Percentiles rank a stretch among this genome's conserved stretches.
phyloP scores from a whole-genome alignment of 1,139 yeast genomes.

The Ogataea hybrid region DNA sequence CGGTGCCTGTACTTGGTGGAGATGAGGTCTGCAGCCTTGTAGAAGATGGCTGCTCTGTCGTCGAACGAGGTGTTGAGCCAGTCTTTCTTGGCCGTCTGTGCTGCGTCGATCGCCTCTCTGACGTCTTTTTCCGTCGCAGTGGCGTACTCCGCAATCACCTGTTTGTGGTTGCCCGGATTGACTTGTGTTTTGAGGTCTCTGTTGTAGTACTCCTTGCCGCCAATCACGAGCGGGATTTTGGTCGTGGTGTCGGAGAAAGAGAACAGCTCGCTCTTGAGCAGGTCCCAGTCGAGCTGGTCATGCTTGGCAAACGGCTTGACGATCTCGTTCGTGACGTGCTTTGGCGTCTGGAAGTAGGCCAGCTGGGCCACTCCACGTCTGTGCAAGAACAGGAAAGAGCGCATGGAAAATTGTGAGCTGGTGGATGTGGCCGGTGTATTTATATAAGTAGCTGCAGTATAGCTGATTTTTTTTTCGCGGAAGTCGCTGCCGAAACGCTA shows the following conservation, averaged over 20 bases:
- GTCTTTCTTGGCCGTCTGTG: conserved; percentile 63
- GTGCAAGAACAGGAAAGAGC: conserved; percentile 5
- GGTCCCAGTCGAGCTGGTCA: conserved; percentile 74
- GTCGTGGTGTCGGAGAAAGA: conserved; percentile 57
- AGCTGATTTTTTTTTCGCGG: conserved; percentile 5
- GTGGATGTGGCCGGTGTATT: not conserved
- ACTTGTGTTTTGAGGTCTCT: conserved; percentile 42
- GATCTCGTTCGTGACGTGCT: conserved; percentile 62
- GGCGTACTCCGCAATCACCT: conserved; percentile 73
- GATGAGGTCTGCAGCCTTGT: conserved; percentile 92
- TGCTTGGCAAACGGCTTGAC: conserved; percentile 54
- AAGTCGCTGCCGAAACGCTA: not conserved
- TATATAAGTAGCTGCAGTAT: not conserved
- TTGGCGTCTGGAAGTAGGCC: conserved; percentile 42
- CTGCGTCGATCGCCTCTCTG: conserved; percentile 66
- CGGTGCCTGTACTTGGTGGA: conserved; percentile 91
- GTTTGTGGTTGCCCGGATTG: conserved; percentile 76
- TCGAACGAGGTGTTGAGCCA: conserved; percentile 87
- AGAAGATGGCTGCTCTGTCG: conserved; percentile 87
- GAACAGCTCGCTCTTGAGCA: conserved; percentile 68
- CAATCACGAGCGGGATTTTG: conserved; percentile 82
- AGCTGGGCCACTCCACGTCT: conserved; percentile 30
- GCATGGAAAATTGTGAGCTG: conserved; percentile 1
- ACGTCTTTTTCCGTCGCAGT: conserved; percentile 70
- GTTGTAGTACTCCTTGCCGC: conserved; percentile 61